Percentiles rank a stretch among this genome's conserved stretches.
phyloP scores from a whole-genome alignment of 208 protist genomes.

The Wallacemonas collosoma region DNA sequence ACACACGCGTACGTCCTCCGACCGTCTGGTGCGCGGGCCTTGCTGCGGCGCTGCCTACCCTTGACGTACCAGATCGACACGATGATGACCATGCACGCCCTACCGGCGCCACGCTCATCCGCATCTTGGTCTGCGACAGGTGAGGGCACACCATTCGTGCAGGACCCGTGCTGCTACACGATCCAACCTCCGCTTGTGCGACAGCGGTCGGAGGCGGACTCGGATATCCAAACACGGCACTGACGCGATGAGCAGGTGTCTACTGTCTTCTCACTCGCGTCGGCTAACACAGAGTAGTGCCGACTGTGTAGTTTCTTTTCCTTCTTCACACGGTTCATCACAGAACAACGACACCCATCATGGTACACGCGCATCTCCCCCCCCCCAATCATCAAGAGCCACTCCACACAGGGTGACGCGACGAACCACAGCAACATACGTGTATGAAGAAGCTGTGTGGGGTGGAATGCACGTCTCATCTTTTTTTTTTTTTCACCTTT shows the following conservation, averaged over 20 bases:
- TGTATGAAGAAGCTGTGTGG: too few relatives aligned
- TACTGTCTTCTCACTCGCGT: background rate
- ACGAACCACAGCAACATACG: too few relatives aligned
- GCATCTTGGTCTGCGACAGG: background rate
- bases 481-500: background rate
- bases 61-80: conserved; percentile 88
- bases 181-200: conserved; percentile 76
- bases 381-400: too few relatives aligned
- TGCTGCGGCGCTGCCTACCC: conserved; percentile 66
- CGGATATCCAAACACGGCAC: conserved; percentile 72
- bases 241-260: background rate
- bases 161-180: conserved; percentile 72
- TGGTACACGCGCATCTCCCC: too few relatives aligned
- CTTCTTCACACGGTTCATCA: background rate
- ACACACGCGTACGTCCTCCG: conserved; percentile 83
- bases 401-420: too few relatives aligned
- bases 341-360: too few relatives aligned
- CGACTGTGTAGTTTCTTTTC: background rate
- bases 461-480: too few relatives aligned
- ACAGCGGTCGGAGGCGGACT: conserved; percentile 64
- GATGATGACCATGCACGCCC: conserved; percentile 74
- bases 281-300: background rate
- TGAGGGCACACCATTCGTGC: conserved; percentile 37
- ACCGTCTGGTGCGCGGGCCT: conserved; percentile 48
- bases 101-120: background rate